Conservation (phyloP, 352 stramenopile genomes). For the Pythium phragmiticola region DNA sequence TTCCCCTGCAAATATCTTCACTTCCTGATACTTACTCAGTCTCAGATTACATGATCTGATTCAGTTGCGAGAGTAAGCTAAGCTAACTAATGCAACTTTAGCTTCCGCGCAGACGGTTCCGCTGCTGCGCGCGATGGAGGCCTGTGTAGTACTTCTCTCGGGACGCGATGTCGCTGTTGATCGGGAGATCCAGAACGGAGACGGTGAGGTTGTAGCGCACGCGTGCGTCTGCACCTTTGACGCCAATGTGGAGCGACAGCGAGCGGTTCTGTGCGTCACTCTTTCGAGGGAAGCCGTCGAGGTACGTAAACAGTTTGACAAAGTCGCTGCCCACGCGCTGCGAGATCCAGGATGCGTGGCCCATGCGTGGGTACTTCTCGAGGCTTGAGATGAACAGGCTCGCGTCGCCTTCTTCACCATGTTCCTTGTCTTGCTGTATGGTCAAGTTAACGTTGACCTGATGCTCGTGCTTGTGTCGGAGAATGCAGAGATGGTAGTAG, state of each 20-base stretch:
- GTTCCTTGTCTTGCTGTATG: slow-evolving; percentile 14
- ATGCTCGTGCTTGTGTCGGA: slow-evolving; percentile 78
- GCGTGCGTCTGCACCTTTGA: slow-evolving; percentile 39
- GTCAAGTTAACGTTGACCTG: slow-evolving; percentile 64
- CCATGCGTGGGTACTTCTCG: slow-evolving; percentile 57
- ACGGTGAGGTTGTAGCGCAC: slow-evolving; percentile 52
- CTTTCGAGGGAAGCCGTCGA: slow-evolving; percentile 73
- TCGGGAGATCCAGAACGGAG: slow-evolving; percentile 58
- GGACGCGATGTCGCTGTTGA: slow-evolving; percentile 43
- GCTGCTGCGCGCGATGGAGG: slow-evolving; percentile 32
- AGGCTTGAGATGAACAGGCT: slow-evolving; percentile 76
- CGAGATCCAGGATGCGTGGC: slow-evolving; percentile 69
- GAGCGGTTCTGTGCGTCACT: slow-evolving; percentile 41
- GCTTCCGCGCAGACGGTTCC: background rate
- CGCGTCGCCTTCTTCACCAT: slow-evolving; percentile 36
- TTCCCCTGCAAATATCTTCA: background rate
- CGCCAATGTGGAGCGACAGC: slow-evolving; percentile 71
- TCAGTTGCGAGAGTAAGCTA: background rate
- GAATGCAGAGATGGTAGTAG: slow-evolving; percentile 76
- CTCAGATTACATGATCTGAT: no score
- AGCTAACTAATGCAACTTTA: background rate
- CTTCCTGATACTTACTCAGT: background rate
- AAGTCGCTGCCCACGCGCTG: slow-evolving; percentile 53
- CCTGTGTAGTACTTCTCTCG: slow-evolving; percentile 61
- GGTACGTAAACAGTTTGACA: slow-evolving; percentile 71